Evolutionary conservation across 2,329 filamentous ascomycete species (phyloP).

Genomic region (Graphilbum ipis-grandicollis): DNA sequence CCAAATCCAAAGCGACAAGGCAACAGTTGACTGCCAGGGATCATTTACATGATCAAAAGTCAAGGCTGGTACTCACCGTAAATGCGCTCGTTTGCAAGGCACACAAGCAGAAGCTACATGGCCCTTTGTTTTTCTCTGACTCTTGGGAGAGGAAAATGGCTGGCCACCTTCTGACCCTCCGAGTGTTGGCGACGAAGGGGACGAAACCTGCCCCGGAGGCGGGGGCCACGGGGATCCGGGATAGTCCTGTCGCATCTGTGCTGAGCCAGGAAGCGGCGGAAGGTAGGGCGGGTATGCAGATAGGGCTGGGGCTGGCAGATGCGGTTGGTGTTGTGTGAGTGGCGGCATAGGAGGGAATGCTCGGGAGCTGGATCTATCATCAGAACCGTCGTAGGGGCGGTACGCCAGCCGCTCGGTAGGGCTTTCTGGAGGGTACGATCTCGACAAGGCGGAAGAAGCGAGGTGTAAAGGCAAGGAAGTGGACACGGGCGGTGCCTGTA

Average conservation of each 20-base stretch:
- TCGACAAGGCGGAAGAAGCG: slow-evolving; percentile 2
- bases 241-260: slow-evolving; percentile 8
- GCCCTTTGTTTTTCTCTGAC: slow-evolving; percentile 54
- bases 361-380: slow-evolving; percentile 14
- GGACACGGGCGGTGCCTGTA: neutral
- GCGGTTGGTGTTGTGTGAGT: slow-evolving; percentile 13
- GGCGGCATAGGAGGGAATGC: slow-evolving; percentile 11
- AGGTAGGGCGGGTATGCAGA: slow-evolving; percentile 14
- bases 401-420: slow-evolving; percentile 21
- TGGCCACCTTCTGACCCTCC: slow-evolving; percentile 12
- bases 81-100: slow-evolving; percentile 71
- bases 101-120: slow-evolving; percentile 76
- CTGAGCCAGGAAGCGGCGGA: slow-evolving; percentile 9
- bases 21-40: too few species aligned
- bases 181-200: slow-evolving; percentile 23
- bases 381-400: slow-evolving; percentile 18
- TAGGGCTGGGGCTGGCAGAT: slow-evolving; percentile 13
- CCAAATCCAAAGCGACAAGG: neutral
- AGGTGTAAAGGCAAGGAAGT: neutral
- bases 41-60: too few species aligned
- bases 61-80: slow-evolving; percentile 32
- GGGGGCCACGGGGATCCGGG: slow-evolving; percentile 10
- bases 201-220: slow-evolving; percentile 26
- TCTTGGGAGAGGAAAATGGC: slow-evolving; percentile 37
- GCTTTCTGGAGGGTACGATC: slow-evolving; percentile 20